These are phyloP conservation scores for Botrytis tulipae DNA, from an alignment of 2,329 filamentous ascomycete species.

Conservation along the genomic window DNA sequence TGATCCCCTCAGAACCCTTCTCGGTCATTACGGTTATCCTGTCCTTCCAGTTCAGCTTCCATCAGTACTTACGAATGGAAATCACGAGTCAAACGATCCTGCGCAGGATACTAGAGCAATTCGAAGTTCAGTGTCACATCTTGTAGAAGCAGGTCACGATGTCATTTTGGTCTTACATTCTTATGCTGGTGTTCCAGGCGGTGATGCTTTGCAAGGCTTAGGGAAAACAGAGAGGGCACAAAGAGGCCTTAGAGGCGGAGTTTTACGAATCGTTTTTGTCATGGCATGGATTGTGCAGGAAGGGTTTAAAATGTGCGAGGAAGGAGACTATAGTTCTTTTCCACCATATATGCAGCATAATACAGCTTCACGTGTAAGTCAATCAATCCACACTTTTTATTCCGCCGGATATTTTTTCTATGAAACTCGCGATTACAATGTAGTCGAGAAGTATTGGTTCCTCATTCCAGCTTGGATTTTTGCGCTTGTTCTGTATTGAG, in stretches of 20 bases:
- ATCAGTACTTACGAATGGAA: slow-evolving; percentile 37
- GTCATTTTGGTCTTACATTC: slow-evolving; percentile 34
- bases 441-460: too few species aligned
- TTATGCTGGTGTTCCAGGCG: slow-evolving; percentile 32
- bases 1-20: slow-evolving; percentile 38
- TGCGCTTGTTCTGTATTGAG: neutral
- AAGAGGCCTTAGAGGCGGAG: slow-evolving; percentile 27
- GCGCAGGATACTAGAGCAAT: slow-evolving; percentile 42
- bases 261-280: slow-evolving; percentile 42
- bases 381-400: neutral
- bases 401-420: neutral
- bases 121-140: slow-evolving; percentile 36
- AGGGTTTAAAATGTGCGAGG: slow-evolving; percentile 18
- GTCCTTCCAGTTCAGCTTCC: slow-evolving; percentile 40
- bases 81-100: slow-evolving; percentile 39
- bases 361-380: slow-evolving; percentile 21
- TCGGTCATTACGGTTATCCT: slow-evolving; percentile 38
- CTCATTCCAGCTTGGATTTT: neutral
- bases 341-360: slow-evolving; percentile 14
- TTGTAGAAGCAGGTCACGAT: slow-evolving; percentile 39
- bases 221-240: slow-evolving; percentile 31
- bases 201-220: slow-evolving; percentile 32
- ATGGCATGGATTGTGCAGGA: slow-evolving; percentile 38
- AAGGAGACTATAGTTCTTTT: slow-evolving; percentile 20
- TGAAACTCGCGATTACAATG: neutral